Evolutionary conservation across 371 early-diverging fungal genomes (phyloP), one percentile per base, ranked within the genome.

Genomic region (Gilbertella persicaria): DNA sequence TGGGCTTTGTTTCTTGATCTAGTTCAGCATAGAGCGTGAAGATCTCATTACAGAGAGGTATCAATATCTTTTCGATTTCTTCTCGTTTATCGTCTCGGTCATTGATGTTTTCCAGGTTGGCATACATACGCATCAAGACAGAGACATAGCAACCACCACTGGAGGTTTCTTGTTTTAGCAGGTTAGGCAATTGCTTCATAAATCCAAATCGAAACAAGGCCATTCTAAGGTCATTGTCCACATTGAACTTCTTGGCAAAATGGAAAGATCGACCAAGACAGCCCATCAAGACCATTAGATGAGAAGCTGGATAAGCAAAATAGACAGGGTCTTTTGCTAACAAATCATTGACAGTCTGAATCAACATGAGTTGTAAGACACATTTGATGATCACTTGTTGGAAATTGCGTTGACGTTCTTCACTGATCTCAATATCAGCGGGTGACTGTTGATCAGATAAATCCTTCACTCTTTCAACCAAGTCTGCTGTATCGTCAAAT

Each of bases 171-270:
- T 93, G 86, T 57, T 90, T 90, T 26, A 94, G 73, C 37, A 96
- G 58, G 54, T 94, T 92, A 16, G 97, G 97, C 59, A 93, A 62
- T 37, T 93, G 90, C 28, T 88, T 85, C 83, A 94, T 93, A 39
- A 92, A 88, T 7, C 95, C 82, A 75, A 82, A 83, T 75, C 67
- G 83, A 78, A 71, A 90, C 23, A 96, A 62, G 0, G 89, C 87
- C 71, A 89, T 82, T 9, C 96, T 77, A 36, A 95, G 78, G 36
- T 88, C 85, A 64, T 82, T 84, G 57, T 93, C 84, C 21, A 64
- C 73, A 66, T 97, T 95, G 55, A 95, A 95, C 12, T 78, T 67
- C 40, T 80, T 77, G 2, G 97, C 95, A 74, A 94, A 91, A 19
- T 80, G 76, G 66, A 91, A 93, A 13, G 92, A 91, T 52, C 79